Conservation (phyloP, 257 asterid species). For the Penstemon barbatus region DNA sequence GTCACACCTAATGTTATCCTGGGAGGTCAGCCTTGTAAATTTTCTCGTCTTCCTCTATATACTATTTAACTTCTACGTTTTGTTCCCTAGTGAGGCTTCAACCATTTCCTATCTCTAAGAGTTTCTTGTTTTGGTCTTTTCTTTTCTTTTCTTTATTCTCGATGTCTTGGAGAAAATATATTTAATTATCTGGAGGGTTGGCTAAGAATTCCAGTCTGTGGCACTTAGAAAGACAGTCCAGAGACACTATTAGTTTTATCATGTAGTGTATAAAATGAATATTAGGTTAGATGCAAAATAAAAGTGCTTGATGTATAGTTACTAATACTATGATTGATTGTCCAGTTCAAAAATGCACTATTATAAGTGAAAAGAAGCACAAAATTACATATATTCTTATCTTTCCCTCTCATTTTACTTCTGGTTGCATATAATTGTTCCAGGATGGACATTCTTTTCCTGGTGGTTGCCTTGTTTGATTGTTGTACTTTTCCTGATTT, state of each 20-base stretch:
- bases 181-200: neutral
- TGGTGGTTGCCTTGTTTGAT: no score
- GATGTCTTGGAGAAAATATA: no score
- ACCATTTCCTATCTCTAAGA: neutral
- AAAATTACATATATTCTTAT: neutral
- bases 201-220: neutral
- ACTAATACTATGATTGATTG: neutral
- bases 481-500: neutral
- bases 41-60: neutral
- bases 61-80: neutral
- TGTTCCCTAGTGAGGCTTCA: neutral
- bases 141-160: neutral
- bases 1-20: neutral
- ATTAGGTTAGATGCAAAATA: neutral
- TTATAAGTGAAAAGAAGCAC: neutral
- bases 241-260: neutral
- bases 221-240: neutral
- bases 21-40: neutral
- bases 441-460: no score
- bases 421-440: neutral
- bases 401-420: neutral
- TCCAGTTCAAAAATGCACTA: neutral
- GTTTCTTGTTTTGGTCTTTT: neutral
- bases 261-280: neutral
- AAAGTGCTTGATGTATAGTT: neutral